phyloP scores from a whole-genome alignment of 306 rosid genomes.

The Fragaria iinumae region DNA sequence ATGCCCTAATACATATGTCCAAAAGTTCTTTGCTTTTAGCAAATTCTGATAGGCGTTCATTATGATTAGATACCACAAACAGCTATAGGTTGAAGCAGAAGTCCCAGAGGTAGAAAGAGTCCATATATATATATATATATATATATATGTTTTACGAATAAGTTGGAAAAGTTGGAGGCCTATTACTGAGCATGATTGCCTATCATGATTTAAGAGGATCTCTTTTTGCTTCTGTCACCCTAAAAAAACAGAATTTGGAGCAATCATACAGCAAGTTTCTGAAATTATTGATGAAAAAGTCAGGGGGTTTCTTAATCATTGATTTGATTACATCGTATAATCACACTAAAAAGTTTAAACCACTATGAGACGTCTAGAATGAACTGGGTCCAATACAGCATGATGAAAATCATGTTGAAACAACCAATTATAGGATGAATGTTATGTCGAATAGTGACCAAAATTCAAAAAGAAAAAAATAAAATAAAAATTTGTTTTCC shows the following conservation, averaged over 20 bases:
- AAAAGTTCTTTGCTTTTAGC: not conserved
- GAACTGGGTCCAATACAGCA: no score
- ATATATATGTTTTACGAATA: not conserved
- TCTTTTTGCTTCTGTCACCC: not conserved
- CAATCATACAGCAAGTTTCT: not conserved
- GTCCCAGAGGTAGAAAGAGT: not conserved
- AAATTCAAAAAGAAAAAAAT: no score
- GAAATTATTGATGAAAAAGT: not conserved
- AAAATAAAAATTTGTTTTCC: not conserved
- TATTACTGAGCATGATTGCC: not conserved
- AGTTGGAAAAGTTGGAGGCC: not conserved
- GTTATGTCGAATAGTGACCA: no score
- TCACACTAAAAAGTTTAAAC: no score
- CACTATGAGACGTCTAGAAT: no score
- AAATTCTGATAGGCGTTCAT: not conserved
- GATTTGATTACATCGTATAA: no score
- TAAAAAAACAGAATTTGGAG: not conserved
- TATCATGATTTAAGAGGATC: not conserved
- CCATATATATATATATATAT: no score
- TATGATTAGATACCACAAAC: not conserved
- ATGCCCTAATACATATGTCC: not conserved
- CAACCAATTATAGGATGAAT: no score
- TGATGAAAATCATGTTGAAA: no score
- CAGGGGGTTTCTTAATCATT: not conserved
- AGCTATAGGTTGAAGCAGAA: not conserved